phyloP scores from a whole-genome alignment of 345 rosid species.

The Gossypium sturtianum region DNA sequence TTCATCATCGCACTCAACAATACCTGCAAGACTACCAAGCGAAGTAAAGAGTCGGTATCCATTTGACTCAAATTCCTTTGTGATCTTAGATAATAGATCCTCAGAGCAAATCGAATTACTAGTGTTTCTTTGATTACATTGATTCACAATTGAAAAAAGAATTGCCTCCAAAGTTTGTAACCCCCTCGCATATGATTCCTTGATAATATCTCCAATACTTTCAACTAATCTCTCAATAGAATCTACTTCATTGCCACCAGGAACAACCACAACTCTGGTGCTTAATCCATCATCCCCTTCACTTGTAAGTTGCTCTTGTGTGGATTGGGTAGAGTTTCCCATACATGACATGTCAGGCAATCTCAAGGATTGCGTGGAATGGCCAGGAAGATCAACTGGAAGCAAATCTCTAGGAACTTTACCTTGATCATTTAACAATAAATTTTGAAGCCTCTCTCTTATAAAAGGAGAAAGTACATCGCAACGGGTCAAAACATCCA shows the following conservation, averaged over 20 bases:
- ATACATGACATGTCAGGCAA: conserved; percentile 16
- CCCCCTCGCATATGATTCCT: conserved; percentile 24
- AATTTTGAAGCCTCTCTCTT: conserved; percentile 42
- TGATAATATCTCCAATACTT: conserved; percentile 22
- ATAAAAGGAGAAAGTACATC: conserved; percentile 41
- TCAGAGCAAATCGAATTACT: conserved; percentile 17
- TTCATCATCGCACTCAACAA: conserved; percentile 24
- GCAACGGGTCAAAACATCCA: conserved; percentile 42
- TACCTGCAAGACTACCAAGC: conserved; percentile 11
- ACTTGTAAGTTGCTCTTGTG: conserved; percentile 8
- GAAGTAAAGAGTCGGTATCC: conserved; percentile 38
- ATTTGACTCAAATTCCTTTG: conserved; percentile 26
- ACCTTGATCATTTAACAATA: conserved; percentile 30
- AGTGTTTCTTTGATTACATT: conserved; percentile 12
- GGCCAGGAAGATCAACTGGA: conserved; percentile 18
- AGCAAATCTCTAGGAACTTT: conserved; percentile 22
- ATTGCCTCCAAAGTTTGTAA: conserved; percentile 33
- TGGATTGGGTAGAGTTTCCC: conserved; percentile 14
- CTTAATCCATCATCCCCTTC: conserved; percentile 12
- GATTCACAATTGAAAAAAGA: conserved; percentile 27
- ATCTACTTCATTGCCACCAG: conserved; percentile 14
- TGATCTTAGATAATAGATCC: conserved; percentile 25
- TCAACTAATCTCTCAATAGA: conserved; percentile 23
- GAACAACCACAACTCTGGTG: conserved; percentile 12
- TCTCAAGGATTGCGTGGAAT: conserved; percentile 4